Base-by-base conservation (phyloP, 2,329 filamentous ascomycete species). In the Colletotrichum higginsianum region DNA sequence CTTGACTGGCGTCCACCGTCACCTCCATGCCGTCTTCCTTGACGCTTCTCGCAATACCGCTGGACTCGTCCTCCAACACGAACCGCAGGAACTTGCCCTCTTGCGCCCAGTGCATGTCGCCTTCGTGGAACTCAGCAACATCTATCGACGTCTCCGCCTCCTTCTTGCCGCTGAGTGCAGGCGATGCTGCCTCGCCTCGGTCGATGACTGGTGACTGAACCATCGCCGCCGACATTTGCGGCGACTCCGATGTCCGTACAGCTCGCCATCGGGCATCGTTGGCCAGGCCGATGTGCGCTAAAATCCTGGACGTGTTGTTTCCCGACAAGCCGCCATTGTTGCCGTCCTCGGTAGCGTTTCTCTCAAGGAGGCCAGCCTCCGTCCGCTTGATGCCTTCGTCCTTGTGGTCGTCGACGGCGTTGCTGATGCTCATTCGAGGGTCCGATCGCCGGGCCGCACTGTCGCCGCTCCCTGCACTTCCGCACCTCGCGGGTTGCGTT, bases 401-500 rank as follows among this genome's bases (percentile, higher is more conserved):
- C 7, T 60, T 46, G 4, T 57, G 35, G 21, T 66, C 65, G 18
- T 52, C 68, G 26, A 68, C 58, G 16, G 68, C 65, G 21, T 55
- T 68, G 50, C 47, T 69, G 13, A 71, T 71, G 52, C 68, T 71
- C 68, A 71, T 71, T 4, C 68, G 64, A 4, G 68, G 68, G 49
- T 71, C 68, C 2, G 67, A 50, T 30, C 57, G 67, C 35, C 57
- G 68, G 13, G 57, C n/a, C 5, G 38, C 30, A 30, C 68, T 63
- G 13, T 71, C 68, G n/a, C 16, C 58, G 26, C 68, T 63, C 7
- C 23, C 64, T 16, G 42, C 66, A 18, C 65, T 49, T 8, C 5
- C 46, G 9, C 44, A 21, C 26, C 58, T 46, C n/a, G 42, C 44
- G 9, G 35, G 2, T 18, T 67, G 63, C 16, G n/a, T 49, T 6